Conservation (phyloP, 2,329 filamentous ascomycete genomes). For the Diaporthe sp. region DNA sequence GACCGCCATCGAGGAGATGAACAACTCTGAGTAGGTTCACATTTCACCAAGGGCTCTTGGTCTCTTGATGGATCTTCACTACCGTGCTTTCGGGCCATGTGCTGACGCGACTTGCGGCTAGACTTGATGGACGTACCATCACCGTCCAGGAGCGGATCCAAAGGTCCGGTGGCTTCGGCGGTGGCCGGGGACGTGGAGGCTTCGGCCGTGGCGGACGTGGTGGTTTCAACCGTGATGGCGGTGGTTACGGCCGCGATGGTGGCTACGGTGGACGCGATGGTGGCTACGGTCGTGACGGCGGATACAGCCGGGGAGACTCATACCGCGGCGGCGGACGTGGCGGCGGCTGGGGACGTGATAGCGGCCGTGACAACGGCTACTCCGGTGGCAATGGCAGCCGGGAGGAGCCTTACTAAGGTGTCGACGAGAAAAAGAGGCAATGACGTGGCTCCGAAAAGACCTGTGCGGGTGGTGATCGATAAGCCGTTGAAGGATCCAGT, state of each 20-base stretch:
- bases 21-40: conserved; percentile 25
- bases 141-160: conserved; percentile 29
- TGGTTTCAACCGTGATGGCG: not conserved
- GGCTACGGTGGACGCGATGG: conserved; percentile 16
- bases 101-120: not conserved
- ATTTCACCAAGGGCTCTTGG: not conserved
- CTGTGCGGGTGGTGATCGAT: not conserved
- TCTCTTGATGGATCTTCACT: not conserved
- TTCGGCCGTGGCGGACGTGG: conserved; percentile 5
- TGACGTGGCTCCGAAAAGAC: not conserved
- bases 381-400: conserved; percentile 27
- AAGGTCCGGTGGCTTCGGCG: conserved; percentile 11
- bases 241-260: not conserved
- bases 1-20: conserved; percentile 25
- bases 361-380: conserved; percentile 19
- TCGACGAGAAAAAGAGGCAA: not conserved
- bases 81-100: not conserved
- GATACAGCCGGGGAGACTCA: conserved; percentile 23
- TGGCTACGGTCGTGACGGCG: conserved; percentile 10
- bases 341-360: conserved; percentile 27
- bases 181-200: conserved; percentile 14
- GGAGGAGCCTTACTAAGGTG: conserved; percentile 20
- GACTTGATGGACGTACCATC: conserved; percentile 32
- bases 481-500: not conserved
- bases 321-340: conserved; percentile 35